Evolutionary conservation across 2,329 filamentous ascomycete species (phyloP).

Genomic region (Nectriaceae sp.): DNA sequence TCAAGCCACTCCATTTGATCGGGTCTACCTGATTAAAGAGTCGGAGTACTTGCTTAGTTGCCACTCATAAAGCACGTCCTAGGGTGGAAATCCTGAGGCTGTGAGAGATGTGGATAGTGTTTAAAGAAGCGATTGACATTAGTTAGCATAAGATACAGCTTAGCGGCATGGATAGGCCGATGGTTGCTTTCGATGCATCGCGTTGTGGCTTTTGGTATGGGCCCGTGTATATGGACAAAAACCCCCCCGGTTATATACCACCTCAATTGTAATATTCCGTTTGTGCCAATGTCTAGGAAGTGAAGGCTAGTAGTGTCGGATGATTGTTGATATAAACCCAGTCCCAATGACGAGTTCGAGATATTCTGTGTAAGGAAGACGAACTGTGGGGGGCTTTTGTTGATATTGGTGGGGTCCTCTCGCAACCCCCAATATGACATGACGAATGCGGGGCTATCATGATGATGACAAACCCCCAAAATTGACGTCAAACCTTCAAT

Average conservation of each 20-base stretch:
- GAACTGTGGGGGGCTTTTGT: background rate
- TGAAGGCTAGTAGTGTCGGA: background rate
- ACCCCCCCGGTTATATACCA: conserved; percentile 25
- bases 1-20: no score
- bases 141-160: conserved; percentile 6
- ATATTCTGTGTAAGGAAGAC: background rate
- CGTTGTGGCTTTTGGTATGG: conserved; percentile 14
- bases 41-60: no score
- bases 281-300: conserved; percentile 15
- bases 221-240: conserved; percentile 23
- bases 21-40: no score
- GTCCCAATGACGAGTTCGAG: background rate
- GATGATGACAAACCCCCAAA: background rate
- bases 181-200: conserved; percentile 6
- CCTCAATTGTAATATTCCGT: conserved; percentile 29
- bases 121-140: conserved; percentile 13
- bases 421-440: conserved; percentile 21
- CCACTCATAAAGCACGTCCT: background rate
- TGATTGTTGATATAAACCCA: conserved; percentile 4
- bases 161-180: conserved; percentile 4
- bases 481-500: background rate
- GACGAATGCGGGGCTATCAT: no score
- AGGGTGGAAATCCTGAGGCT: conserved; percentile 2
- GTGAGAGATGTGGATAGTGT: conserved; percentile 12
- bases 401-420: conserved; percentile 1